Evolutionary conservation across 768 basidiomycete genomes (phyloP), one percentile per base, ranked within the genome.

Genomic region (Pleurotus cornucopiae): DNA sequence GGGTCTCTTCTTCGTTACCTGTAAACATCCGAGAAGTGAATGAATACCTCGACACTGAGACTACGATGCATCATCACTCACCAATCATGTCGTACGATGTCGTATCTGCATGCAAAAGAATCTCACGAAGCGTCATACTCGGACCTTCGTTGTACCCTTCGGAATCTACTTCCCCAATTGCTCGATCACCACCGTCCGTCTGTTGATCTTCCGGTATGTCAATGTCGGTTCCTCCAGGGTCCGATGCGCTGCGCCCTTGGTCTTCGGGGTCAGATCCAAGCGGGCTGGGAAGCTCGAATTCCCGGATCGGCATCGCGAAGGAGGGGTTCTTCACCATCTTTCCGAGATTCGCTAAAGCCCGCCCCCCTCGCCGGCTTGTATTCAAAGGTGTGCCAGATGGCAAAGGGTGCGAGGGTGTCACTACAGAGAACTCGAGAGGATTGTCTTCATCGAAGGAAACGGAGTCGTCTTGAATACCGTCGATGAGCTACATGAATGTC

Each of bases 71-170:
- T 23, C 20, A 12, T 40, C 18, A 60, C 70, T 54, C 55, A 69
- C 71, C 72, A 18, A 79, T 61, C 18, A 79, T 62, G 55, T 73
- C 73, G 60, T 73, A 73, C 20, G 71, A 67, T 21, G 69, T 67
- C 11, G 69, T 67, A 49, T 76, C 76, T 7, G 73, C 69, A 51
- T 61, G 67, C 56, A 78, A 60, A 53, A 81, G 61, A 25, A 81
- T 74, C 59, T 80, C 79, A 9, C 73, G 73, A 26, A 81, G 67
- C 18, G 77, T 79, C 73, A 80, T 73, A 60, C 80, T 81, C 5
- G 68, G 69, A 12, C 63, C 73, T 57, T 79, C 80, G 37, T 70
- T 67, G 13, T 34, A 54, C 46, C 67, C 66, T n/a, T 55, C 62
- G 34, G 70, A 67, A 12, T 63, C 64, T n/a, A 61, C 57, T 9